Conservation (phyloP, 495 filamentous ascomycete genomes). For the Terfezia boudieri region DNA sequence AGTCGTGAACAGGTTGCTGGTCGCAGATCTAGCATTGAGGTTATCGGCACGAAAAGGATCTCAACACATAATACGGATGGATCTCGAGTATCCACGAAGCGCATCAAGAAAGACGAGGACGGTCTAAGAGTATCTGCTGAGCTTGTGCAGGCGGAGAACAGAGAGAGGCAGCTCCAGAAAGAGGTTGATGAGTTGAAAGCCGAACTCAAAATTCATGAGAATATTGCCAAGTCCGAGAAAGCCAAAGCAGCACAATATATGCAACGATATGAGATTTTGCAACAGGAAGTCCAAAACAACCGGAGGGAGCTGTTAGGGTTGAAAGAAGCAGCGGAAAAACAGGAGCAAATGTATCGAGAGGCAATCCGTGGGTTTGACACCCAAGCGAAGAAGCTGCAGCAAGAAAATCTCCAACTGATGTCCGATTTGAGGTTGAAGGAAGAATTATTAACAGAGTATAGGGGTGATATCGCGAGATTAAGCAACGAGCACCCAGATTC, state of each 20-base stretch:
- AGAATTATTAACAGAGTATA: neutral
- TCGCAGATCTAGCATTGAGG: neutral
- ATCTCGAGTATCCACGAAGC: neutral
- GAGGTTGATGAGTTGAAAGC: neutral
- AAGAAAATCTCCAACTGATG: neutral
- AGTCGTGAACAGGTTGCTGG: neutral
- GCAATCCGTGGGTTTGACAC: no score
- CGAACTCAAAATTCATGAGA: neutral
- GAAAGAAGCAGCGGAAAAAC: neutral
- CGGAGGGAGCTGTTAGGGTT: neutral
- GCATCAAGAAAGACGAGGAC: neutral
- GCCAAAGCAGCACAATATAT: neutral
- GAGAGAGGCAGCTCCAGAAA: neutral
- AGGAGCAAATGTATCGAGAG: neutral
- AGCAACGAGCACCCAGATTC: neutral
- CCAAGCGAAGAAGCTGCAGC: neutral
- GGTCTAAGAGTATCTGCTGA: neutral
- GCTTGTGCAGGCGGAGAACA: neutral
- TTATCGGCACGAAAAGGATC: neutral
- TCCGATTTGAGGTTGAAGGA: neutral
- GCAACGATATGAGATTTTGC: neutral
- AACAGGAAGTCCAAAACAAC: neutral
- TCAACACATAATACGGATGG: neutral
- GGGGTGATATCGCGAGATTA: neutral
- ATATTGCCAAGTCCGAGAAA: neutral